phyloP scores from a whole-genome alignment of 1,284 basidiomycete species.

The Vanrija pseudolonga region DNA sequence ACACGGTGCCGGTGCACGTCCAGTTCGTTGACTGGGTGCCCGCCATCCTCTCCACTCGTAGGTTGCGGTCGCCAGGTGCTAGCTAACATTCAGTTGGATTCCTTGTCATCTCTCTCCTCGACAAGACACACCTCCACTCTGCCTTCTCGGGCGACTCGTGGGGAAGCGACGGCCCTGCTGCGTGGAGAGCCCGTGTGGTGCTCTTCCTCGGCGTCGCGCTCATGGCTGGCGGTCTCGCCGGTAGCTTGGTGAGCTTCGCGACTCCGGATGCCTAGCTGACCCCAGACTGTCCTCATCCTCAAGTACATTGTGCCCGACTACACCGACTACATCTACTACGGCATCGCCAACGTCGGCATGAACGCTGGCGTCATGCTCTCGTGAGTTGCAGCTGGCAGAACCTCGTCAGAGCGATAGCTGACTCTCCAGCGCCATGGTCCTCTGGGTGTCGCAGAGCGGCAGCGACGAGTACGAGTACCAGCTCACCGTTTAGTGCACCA shows the following conservation, averaged over 20 bases:
- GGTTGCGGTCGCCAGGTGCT: constrained; percentile 15
- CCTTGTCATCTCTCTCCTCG: constrained; percentile 87
- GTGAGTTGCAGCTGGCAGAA: constrained; percentile 21
- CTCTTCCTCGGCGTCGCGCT: constrained; percentile 94
- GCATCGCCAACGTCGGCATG: constrained; percentile 89
- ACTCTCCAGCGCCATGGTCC: constrained; percentile 43
- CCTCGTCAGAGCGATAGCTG: neutral
- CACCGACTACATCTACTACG: constrained; percentile 83
- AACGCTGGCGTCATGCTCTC: constrained; percentile 86
- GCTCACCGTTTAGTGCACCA: constrained; percentile 42
- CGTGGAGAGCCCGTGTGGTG: constrained; percentile 84
- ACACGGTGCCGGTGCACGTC: constrained; percentile 77
- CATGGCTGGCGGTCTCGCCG: constrained; percentile 93
- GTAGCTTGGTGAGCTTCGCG: constrained; percentile 69
- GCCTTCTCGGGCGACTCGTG: constrained; percentile 63
- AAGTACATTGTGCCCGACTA: constrained; percentile 82
- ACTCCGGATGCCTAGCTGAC: neutral
- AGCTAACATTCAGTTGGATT: constrained; percentile 63
- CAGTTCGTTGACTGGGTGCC: constrained; percentile 93
- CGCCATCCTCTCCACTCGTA: constrained; percentile 78
- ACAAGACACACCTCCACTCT: constrained; percentile 83
- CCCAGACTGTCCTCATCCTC: constrained; percentile 79
- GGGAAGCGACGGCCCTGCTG: constrained; percentile 64
- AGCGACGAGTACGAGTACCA: constrained; percentile 51
- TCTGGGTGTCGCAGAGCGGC: constrained; percentile 49